Base-by-base conservation (phyloP, 306 rosid genomes). In the Argentina anserina region DNA sequence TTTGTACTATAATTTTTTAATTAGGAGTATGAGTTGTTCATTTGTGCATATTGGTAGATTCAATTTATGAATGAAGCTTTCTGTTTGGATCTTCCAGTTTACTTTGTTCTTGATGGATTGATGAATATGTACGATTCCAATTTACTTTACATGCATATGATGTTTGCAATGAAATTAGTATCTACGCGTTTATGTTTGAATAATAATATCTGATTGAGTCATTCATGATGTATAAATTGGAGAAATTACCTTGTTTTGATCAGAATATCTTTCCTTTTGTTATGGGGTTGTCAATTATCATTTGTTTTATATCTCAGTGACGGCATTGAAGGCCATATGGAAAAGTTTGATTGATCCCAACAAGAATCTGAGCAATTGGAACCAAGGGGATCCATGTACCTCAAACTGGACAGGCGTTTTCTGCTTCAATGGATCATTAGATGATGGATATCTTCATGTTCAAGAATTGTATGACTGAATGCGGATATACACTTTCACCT, bases 341-440 rank as follows among this genome's bases (percentile, higher is more conserved):
- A 9, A 7, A 25, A 78, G 72, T 69, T 82, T 95, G 91, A 53
- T 69, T 52, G 97, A 95, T 83, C 86, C 89, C 37, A 79, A 88
- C 74, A 67, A 86, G 76, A 91, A 88, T 84, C 84, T 95, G 84
- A 90, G 81, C 76, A 88, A 80, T 67, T 95, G 99, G 99, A 66
- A 83, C 60, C 37, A 10, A 5, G 96, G 96, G 60, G 97, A 95
- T 73, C 97, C 99, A 13, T 95, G 99, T 73, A 79, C 82, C 4
- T 73, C 87, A 36, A 79, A 47, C 9, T 95, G 99, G 99, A 91
- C 82, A 25, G 92, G 99, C 42, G 88, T 95, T 81, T 9, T 79
- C 56, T 95, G 99, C 90, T 80, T 45, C 93, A 87, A 84, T 58
- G 41, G 2, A 13, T 49, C 90, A 67, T 40, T 72, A 28, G 65